These are phyloP conservation scores for Luffa aegyptiaca DNA, from an alignment of 306 rosid genomes.

Conservation along the genomic window DNA sequence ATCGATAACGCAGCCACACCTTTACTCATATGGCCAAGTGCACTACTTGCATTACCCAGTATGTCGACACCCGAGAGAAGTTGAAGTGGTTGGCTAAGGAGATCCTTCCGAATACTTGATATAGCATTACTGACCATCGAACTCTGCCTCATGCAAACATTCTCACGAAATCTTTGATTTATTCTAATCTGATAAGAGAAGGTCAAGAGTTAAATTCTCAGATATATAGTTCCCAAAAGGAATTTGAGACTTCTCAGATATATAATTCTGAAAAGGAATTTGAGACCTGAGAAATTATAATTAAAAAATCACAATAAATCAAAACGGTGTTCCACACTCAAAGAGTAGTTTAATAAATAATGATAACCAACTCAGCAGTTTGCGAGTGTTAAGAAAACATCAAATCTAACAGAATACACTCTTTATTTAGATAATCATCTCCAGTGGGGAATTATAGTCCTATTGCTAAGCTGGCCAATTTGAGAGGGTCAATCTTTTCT, in stretches of 20 bases:
- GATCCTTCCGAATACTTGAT: conserved; percentile 84
- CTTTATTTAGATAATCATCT: not conserved
- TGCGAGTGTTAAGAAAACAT: not conserved
- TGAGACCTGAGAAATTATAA: not conserved
- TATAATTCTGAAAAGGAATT: not conserved
- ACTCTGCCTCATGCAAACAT: conserved; percentile 87
- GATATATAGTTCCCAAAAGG: not conserved
- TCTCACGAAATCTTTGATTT: conserved; percentile 76
- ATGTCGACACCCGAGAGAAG: conserved; percentile 95
- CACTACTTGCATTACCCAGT: conserved; percentile 99
- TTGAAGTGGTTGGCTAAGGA: conserved; percentile 92
- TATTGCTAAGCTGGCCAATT: no score
- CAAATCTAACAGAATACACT: not conserved
- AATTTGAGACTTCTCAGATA: not conserved
- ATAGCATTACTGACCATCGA: conserved; percentile 86
- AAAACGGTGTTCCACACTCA: not conserved
- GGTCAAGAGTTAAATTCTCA: conserved; percentile 1
- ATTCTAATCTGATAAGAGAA: conserved; percentile 62
- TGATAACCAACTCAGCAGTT: not conserved
- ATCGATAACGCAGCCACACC: conserved; percentile 97
- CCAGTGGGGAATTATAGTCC: no score
- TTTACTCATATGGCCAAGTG: conserved; percentile 99
- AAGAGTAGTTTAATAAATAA: not conserved
- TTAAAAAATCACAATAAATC: not conserved
- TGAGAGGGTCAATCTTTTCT: no score